Evolutionary conservation across 2,329 filamentous ascomycete species (phyloP), one percentile per base, ranked within the genome.

Genomic region (Sclerotiophoma versabilis): DNA sequence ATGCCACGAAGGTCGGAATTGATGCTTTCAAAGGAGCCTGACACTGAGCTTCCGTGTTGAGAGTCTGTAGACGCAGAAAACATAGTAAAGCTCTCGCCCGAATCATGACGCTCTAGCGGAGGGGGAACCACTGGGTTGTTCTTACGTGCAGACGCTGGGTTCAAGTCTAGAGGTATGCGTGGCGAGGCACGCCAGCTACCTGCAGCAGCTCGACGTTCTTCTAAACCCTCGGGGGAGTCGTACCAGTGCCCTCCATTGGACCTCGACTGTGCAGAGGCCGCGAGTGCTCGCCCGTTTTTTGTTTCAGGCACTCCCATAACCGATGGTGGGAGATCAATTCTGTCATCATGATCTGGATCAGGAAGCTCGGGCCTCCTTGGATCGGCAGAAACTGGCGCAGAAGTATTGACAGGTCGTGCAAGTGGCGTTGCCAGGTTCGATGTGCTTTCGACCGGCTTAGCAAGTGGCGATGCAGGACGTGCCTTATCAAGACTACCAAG

Each of bases 41-140:
- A 80, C 27, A 82, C 74, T 4, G 83, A 86, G 48, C 79, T 78
- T 5, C 77, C 78, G 46, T 74, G 77, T 46, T 82, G 78, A 5
- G 84, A 87, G 57, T 83, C 83, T 1, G 83, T 82, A 9, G 84
- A 85, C n/a, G 83, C 82, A 32, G 84, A 86, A 58, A 87, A 86
- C 81, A 87, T 86, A 19, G 80, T 76, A 60, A 87, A 87, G 67
- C 84, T 87, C 58, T 87, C 85, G 6, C 81, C 79, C 20, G 84
- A 87, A 60, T 85, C 80, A 62, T 84, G 83, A 29, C 83, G 79
- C 43, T 77, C 66, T 58, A 80, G 63, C 12, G 68, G 63, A 26
- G 68, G 73, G 19, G 73, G 71, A 14, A 70, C 64, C 8, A 59
- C 62, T 34, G 72, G 70, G 49, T 62, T 75, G 75, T 60, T 65